Percentiles rank a stretch among this genome's conserved stretches.
Evolutionary conservation across 2,329 filamentous ascomycete species (phyloP).

Genomic region (Talaromyces sp.): DNA sequence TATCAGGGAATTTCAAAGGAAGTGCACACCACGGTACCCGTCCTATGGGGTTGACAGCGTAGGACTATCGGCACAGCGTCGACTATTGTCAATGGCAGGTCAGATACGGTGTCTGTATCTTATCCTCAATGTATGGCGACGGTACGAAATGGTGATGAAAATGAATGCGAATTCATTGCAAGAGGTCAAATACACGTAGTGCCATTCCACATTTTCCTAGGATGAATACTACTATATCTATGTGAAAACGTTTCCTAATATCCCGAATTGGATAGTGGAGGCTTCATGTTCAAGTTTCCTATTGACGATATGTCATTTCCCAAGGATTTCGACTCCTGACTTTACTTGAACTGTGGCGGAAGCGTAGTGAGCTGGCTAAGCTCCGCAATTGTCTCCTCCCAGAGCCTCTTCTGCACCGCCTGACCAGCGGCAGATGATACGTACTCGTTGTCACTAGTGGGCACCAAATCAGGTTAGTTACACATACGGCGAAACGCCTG

Average conservation of each 20-base stretch:
- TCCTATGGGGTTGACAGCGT: not conserved
- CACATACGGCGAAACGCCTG: not conserved
- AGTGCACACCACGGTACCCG: not conserved
- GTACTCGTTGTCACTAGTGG: conserved; percentile 19
- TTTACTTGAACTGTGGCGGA: conserved; percentile 16
- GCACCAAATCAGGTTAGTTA: not conserved
- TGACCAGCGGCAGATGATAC: conserved; percentile 21
- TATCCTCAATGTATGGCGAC: not conserved
- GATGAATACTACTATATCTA: not conserved
- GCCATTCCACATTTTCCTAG: not conserved
- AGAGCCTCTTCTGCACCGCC: conserved; percentile 23
- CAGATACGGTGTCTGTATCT: not conserved
- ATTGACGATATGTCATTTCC: not conserved
- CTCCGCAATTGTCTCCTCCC: conserved; percentile 24
- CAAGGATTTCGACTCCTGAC: not conserved
- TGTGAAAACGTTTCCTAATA: not conserved
- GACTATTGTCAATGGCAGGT: not conserved
- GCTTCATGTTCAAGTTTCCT: not conserved
- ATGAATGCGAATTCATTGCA: not conserved
- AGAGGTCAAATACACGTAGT: not conserved
- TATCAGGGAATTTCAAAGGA: not conserved
- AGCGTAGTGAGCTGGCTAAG: conserved; percentile 19
- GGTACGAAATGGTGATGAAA: not conserved
- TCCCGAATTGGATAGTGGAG: not conserved
- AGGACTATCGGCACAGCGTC: not conserved